phyloP scores from a whole-genome alignment of 2,329 filamentous ascomycete species.

The Corinectria fuckeliana region DNA sequence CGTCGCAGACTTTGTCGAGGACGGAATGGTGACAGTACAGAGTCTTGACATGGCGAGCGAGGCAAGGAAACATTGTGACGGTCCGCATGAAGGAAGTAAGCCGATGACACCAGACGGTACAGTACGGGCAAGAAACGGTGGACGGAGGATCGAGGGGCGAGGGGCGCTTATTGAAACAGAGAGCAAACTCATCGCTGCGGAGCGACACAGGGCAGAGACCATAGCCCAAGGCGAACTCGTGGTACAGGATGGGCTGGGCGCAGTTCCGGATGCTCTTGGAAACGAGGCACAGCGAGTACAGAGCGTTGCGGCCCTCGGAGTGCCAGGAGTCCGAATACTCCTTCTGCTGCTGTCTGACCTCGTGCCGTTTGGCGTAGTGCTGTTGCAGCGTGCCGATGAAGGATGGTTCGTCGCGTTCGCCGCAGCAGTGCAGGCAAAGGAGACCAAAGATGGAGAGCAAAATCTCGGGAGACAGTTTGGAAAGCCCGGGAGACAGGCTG shows the following conservation, averaged over 20 bases:
- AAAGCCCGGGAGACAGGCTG: background rate
- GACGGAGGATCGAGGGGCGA: too few species aligned
- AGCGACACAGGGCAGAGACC: too few species aligned
- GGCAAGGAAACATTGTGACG: constrained; percentile 4
- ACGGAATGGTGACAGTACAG: background rate
- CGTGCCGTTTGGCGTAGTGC: background rate
- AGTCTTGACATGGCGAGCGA: constrained; percentile 12
- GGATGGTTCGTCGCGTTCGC: constrained; percentile 7
- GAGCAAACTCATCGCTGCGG: too few species aligned
- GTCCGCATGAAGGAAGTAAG: constrained; percentile 19
- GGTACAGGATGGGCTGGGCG: constrained; percentile 21
- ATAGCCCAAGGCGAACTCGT: constrained; percentile 19
- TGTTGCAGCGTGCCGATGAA: background rate
- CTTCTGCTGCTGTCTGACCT: background rate
- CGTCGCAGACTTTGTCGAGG: background rate
- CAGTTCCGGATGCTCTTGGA: constrained; percentile 15
- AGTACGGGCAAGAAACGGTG: too few species aligned
- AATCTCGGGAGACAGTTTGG: constrained; percentile 14
- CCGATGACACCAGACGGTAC: too few species aligned
- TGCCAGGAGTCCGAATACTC: constrained; percentile 1
- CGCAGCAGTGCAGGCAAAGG: constrained; percentile 24
- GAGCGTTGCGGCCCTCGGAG: background rate
- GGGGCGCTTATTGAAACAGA: too few species aligned
- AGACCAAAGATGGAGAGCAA: constrained; percentile 19
- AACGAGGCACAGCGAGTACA: constrained; percentile 18